Conservation (phyloP, 495 filamentous ascomycete species). For the Baudoinia panamericana region DNA sequence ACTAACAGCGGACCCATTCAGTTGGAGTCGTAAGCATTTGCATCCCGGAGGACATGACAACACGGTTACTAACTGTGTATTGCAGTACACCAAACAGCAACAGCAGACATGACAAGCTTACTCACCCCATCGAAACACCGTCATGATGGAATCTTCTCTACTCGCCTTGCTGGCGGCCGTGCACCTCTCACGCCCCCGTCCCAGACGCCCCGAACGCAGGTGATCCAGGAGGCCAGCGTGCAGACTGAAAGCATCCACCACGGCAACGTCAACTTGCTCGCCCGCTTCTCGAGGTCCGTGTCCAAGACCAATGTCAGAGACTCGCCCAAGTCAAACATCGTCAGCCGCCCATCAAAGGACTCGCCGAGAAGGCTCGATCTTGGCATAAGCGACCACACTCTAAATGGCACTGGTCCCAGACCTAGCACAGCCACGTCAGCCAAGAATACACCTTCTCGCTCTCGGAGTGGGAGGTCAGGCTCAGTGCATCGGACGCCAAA, state of each 20-base stretch:
- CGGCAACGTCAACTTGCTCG: constrained; percentile 43
- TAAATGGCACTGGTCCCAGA: constrained; percentile 58
- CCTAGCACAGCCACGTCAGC: constrained; percentile 36
- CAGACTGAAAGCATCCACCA: constrained; percentile 54
- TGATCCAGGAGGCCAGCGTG: constrained; percentile 37
- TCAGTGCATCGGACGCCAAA: constrained; percentile 55
- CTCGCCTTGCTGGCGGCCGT: constrained; percentile 82
- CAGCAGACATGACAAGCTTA: constrained; percentile 64
- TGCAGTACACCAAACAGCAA: no score
- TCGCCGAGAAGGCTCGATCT: constrained; percentile 75
- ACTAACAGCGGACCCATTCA: no score
- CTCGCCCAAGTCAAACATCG: constrained; percentile 92
- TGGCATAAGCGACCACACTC: constrained; percentile 80
- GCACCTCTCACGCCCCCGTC: constrained; percentile 92
- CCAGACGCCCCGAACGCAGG: constrained; percentile 51
- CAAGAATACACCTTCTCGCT: constrained; percentile 55
- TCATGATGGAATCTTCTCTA: constrained; percentile 82
- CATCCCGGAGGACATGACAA: no score
- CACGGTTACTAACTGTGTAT: no score
- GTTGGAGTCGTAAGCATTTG: no score
- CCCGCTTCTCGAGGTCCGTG: constrained; percentile 57
- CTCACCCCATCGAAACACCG: no score
- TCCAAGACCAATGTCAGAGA: constrained; percentile 49
- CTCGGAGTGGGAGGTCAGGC: constrained; percentile 42
- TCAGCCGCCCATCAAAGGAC: constrained; percentile 41